Evolutionary conservation across 2,329 filamentous ascomycete species (phyloP).

Genomic region (Cercospora sojina): DNA sequence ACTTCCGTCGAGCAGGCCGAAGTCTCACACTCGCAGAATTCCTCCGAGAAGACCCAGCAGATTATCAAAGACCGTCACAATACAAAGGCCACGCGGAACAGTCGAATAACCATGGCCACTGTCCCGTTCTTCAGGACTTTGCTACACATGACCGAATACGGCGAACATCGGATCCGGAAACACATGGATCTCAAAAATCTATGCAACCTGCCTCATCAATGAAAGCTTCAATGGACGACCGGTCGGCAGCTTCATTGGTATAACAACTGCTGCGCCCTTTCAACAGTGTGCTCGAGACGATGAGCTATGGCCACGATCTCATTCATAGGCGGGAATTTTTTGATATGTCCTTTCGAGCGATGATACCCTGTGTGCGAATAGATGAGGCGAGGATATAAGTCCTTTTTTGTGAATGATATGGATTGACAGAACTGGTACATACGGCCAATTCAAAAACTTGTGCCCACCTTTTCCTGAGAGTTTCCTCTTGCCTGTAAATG

Average conservation of each 20-base stretch:
- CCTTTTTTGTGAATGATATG: background rate
- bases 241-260: constrained; percentile 9
- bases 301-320: background rate
- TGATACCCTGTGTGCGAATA: constrained; percentile 1
- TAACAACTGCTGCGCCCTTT: background rate
- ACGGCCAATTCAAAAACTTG: background rate
- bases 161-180: background rate
- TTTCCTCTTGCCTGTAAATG: too few species aligned
- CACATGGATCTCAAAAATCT: background rate
- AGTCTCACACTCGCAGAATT: constrained; percentile 5
- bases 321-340: background rate
- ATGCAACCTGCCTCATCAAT: background rate
- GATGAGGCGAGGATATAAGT: background rate
- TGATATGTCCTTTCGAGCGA: background rate
- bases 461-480: too few species aligned
- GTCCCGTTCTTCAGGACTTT: background rate
- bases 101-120: background rate
- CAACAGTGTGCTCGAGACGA: background rate
- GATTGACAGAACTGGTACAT: background rate
- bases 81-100: background rate
- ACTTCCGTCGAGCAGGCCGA: constrained; percentile 8
- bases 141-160: background rate
- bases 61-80: background rate
- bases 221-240: background rate
- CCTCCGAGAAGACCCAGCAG: background rate